These are phyloP conservation scores for Phenoliferia sp. DNA, from an alignment of 1,284 basidiomycete species.

Conservation along the genomic window DNA sequence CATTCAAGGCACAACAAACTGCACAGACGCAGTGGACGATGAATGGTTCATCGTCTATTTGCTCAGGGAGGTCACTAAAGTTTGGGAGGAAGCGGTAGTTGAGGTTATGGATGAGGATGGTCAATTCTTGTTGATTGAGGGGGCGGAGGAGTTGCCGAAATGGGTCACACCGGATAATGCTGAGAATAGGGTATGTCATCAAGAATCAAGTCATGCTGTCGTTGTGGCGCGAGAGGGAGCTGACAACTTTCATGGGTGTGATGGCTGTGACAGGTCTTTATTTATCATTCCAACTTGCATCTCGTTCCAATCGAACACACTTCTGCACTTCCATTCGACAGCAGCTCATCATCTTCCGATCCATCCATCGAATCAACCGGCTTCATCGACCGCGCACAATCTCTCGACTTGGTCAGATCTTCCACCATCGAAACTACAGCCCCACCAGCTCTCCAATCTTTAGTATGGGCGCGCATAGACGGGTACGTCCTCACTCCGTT, in stretches of 20 bases:
- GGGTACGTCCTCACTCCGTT: slow-evolving; percentile 48
- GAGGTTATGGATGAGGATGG: slow-evolving; percentile 76
- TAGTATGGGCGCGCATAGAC: slow-evolving; percentile 60
- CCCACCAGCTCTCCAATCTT: slow-evolving; percentile 55
- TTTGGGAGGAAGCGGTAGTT: slow-evolving; percentile 60
- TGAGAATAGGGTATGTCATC: slow-evolving; percentile 79
- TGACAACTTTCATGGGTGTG: background rate
- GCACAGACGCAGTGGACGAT: slow-evolving; percentile 90
- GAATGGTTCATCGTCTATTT: slow-evolving; percentile 94
- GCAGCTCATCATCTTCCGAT: slow-evolving; percentile 38
- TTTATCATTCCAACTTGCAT: slow-evolving; percentile 73
- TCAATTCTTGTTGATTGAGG: slow-evolving; percentile 94
- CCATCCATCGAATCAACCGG: slow-evolving; percentile 48
- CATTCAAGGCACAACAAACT: slow-evolving; percentile 71
- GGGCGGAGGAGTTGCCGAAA: slow-evolving; percentile 77
- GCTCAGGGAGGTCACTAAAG: slow-evolving; percentile 63
- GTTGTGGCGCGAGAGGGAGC: background rate
- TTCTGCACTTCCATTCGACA: slow-evolving; percentile 52
- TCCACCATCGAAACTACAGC: slow-evolving; percentile 55
- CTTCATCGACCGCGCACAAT: slow-evolving; percentile 58
- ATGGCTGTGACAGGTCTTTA: slow-evolving; percentile 69
- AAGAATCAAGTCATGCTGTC: slow-evolving; percentile 26
- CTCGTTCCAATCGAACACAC: slow-evolving; percentile 71
- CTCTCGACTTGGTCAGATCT: slow-evolving; percentile 61
- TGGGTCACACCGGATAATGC: slow-evolving; percentile 91